Conservation (phyloP, 176 grass and related monocot genomes). For the Zea luxurians region DNA sequence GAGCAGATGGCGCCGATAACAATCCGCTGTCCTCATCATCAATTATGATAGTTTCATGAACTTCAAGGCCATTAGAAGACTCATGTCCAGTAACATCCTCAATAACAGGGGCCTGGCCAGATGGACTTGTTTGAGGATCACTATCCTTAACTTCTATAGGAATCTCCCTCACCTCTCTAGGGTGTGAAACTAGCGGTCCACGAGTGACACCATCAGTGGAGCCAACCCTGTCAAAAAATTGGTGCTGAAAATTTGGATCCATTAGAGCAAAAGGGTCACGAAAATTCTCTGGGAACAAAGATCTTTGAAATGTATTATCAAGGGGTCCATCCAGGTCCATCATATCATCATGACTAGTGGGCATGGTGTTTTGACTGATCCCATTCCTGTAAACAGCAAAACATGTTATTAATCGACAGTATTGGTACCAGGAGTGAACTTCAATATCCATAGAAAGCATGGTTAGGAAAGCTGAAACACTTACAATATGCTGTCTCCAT, state of each 20-base stretch:
- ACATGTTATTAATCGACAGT: background rate
- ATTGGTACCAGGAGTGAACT: conserved; percentile 5
- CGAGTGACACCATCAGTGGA: conserved; percentile 38
- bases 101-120: conserved; percentile 53
- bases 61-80: conserved; percentile 51
- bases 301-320: conserved; percentile 53
- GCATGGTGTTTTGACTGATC: conserved; percentile 38
- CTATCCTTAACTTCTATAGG: conserved; percentile 67
- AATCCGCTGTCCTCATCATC: conserved; percentile 59
- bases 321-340: conserved; percentile 67
- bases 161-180: conserved; percentile 64
- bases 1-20: conserved; percentile 45
- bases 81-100: conserved; percentile 63
- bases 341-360: conserved; percentile 47
- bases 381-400: conserved; percentile 45
- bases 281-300: conserved; percentile 35
- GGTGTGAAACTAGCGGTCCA: conserved; percentile 58
- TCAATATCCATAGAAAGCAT: conserved; percentile 17
- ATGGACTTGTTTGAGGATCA: conserved; percentile 46
- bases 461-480: conserved; percentile 17
- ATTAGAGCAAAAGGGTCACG: conserved; percentile 65
- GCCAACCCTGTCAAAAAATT: conserved; percentile 41
- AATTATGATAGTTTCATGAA: conserved; percentile 58
- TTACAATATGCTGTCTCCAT: conserved; percentile 63
- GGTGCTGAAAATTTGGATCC: conserved; percentile 52